phyloP scores from a whole-genome alignment of 2,329 filamentous ascomycete genomes.

The Aspergillus aculeatinus region DNA sequence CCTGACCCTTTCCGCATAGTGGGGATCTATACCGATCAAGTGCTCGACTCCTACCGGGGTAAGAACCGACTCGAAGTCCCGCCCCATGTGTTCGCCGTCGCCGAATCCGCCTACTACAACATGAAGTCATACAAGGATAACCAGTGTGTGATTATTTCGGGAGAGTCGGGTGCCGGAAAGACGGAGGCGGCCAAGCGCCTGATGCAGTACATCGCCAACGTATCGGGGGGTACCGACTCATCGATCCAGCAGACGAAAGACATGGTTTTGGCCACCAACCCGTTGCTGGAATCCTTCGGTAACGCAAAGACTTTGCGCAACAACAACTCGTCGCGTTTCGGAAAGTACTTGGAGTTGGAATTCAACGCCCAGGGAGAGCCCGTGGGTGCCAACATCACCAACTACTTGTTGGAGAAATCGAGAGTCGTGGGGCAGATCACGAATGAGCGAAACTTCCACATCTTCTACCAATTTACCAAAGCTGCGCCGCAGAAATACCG shows the following conservation, averaged over 20 bases:
- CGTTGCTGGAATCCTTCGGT: conserved; percentile 92
- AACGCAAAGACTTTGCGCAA: conserved; percentile 98
- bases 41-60: conserved; percentile 89
- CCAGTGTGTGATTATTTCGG: conserved; percentile 98
- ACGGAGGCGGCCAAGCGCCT: conserved; percentile 97
- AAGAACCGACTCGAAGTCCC: conserved; percentile 94
- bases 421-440: conserved; percentile 91
- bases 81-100: conserved; percentile 95
- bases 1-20: conserved; percentile 52
- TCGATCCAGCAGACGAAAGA: conserved; percentile 97
- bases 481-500: conserved; percentile 84
- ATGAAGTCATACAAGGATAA: conserved; percentile 99
- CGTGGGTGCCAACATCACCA: conserved; percentile 94
- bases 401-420: conserved; percentile 94
- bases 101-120: conserved; percentile 96
- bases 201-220: conserved; percentile 99
- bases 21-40: conserved; percentile 94
- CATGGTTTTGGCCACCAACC: conserved; percentile 98
- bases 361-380: conserved; percentile 92
- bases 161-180: conserved; percentile 96
- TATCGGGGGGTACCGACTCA: conserved; percentile 79
- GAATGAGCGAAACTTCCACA: conserved; percentile 98
- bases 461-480: conserved; percentile 99
- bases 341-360: conserved; percentile 96
- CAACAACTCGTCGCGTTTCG: conserved; percentile 98